Evolutionary conservation across 2,329 filamentous ascomycete genomes (phyloP).

Genomic region (Exophiala phaeomuriformis): DNA sequence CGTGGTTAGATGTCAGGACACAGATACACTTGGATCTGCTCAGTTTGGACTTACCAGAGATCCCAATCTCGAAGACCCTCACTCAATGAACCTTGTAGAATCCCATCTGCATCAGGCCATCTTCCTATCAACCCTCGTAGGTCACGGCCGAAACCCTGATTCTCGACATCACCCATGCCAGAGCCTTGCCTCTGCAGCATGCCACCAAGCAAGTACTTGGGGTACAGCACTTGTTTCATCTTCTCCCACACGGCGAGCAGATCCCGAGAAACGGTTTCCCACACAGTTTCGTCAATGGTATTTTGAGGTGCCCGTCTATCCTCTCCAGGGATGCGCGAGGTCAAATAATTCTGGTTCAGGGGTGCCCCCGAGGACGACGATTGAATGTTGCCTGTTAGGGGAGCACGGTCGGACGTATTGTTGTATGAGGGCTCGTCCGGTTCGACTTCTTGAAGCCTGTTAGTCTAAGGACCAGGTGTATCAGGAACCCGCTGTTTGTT

Average conservation of each 20-base stretch:
- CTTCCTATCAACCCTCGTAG: constrained; percentile 52
- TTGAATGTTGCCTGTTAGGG: constrained; percentile 77
- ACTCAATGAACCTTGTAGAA: constrained; percentile 67
- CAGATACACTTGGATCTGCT: neutral
- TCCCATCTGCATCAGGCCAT: constrained; percentile 61
- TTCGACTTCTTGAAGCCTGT: constrained; percentile 67
- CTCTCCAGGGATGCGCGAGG: constrained; percentile 82
- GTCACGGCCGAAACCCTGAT: constrained; percentile 40
- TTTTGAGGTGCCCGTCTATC: constrained; percentile 83
- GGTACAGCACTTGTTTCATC: constrained; percentile 94
- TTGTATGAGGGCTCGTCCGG: constrained; percentile 80
- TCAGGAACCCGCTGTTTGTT: constrained; percentile 32
- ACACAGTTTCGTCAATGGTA: constrained; percentile 95
- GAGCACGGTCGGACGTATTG: constrained; percentile 62
- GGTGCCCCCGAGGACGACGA: constrained; percentile 47
- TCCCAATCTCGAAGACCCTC: constrained; percentile 94
- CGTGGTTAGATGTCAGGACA: constrained; percentile 4
- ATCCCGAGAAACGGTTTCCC: constrained; percentile 92
- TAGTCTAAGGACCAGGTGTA: constrained; percentile 62
- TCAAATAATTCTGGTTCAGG: constrained; percentile 73
- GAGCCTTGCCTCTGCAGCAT: constrained; percentile 53
- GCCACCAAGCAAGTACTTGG: constrained; percentile 78
- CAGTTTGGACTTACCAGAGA: constrained; percentile 57
- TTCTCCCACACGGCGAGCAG: constrained; percentile 93
- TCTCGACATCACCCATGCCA: constrained; percentile 52